These are phyloP conservation scores for Colletotrichum graminicola DNA, from an alignment of 2,329 filamentous ascomycete genomes.

Conservation along the genomic window DNA sequence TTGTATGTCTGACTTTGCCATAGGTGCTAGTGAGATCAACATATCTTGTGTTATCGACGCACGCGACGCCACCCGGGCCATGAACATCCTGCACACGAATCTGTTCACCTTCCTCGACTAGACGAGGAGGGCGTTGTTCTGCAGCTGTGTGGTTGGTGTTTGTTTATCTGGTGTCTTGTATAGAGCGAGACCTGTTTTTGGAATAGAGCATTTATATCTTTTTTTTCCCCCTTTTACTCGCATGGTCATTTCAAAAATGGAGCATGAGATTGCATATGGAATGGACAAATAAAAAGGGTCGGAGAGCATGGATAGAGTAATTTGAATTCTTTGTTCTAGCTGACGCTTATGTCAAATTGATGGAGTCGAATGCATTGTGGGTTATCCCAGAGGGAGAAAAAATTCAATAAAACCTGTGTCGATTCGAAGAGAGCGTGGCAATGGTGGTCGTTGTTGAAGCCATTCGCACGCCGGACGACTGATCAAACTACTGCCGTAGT, in stretches of 20 bases:
- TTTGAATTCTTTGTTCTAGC: slow-evolving; percentile 2
- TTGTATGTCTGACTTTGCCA: slow-evolving; percentile 47
- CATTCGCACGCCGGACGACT: not conserved
- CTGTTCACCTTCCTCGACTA: slow-evolving; percentile 95
- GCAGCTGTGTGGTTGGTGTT: not conserved
- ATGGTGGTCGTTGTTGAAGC: not conserved
- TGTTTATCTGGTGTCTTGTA: not conserved
- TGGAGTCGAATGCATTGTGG: not conserved
- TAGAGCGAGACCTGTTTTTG: slow-evolving; percentile 23
- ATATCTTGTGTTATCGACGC: slow-evolving; percentile 98
- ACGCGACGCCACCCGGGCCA: slow-evolving; percentile 88
- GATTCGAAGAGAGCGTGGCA: no score
- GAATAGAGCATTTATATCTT: slow-evolving; percentile 15
- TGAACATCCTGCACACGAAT: slow-evolving; percentile 97
- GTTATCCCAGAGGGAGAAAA: not conserved
- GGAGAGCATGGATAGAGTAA: slow-evolving; percentile 23
- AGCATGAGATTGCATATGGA: slow-evolving; percentile 22
- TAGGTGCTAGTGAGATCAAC: slow-evolving; percentile 98
- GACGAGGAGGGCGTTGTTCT: slow-evolving; percentile 6
- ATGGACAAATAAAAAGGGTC: not conserved
- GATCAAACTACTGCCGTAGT: slow-evolving; percentile 3
- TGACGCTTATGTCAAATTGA: slow-evolving; percentile 2
- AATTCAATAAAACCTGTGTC: not conserved
- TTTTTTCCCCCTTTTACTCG: not conserved
- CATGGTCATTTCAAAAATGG: slow-evolving; percentile 4